Base-by-base conservation (phyloP, 2,329 filamentous ascomycete species). In the Bipolaris sorokiniana region DNA sequence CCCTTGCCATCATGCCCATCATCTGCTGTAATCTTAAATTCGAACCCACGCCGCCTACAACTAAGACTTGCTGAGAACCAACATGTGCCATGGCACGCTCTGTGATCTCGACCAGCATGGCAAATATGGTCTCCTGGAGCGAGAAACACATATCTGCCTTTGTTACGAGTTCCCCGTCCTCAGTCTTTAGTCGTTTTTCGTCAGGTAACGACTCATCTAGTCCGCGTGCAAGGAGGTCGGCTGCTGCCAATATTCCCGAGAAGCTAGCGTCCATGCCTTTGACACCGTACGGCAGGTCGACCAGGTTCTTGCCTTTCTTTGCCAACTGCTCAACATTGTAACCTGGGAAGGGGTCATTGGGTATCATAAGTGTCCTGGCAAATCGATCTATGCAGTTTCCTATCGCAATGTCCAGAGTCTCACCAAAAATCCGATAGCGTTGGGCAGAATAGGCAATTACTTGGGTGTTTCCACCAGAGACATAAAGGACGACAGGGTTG, bases 201-300 rank as follows among this genome's bases (percentile, higher is more conserved):
- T 64, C 48, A 0, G 72, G 68, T 38, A 77, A 40, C 4, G 47
- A 58, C n/a, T 73, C 71, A 10, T 70, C 70, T 1, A 92, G 87
- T 75, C 85, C 87, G 53, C 83, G 86, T 1, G 93, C 94, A 44
- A 97, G 81, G 34, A 88, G 83, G 73, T 99, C 95, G 11, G 94
- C 89, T 4, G 86, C 86, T 0, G 91, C 91, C 26, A 99, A 81
- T 63, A 99, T 96, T 1, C 95, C 95, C 2, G 90, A 93, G 78
- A 99, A 98, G 22, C 90, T 95, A 70, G 92, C 96, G 76, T 99
- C 95, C 95, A 99, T 99, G 49, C 95, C 95, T 78, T 99, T 99
- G 62, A 99, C 95, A 2, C 93, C 88, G 73, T 99, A 99, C 1
- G 95, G 95, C 26, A 99, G 81, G 65, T 98, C 94, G 16, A 98